A percentile compares a stretch with the other conserved stretches of the same genome.
These are phyloP conservation scores for Prillingera fragicola DNA, from an alignment of 1,284 basidiomycete genomes.

Conservation along the genomic window DNA sequence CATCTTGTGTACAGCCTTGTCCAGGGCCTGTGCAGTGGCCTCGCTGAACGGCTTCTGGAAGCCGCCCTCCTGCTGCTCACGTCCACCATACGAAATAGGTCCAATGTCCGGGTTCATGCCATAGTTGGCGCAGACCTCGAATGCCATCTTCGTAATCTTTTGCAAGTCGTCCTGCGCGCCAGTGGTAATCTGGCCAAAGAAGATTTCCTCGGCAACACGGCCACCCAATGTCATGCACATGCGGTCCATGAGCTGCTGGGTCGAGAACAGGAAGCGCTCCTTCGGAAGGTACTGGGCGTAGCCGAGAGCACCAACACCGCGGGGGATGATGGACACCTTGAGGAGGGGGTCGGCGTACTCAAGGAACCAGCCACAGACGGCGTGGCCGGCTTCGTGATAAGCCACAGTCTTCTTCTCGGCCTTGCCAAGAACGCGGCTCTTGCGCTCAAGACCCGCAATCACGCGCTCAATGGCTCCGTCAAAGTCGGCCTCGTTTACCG, in stretches of 20 bases:
- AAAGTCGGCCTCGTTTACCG: conserved; percentile 79
- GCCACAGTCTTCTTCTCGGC: conserved; percentile 99
- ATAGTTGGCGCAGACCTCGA: conserved; percentile 84
- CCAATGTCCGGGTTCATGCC: conserved; percentile 95
- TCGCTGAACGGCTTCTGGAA: conserved; percentile 99
- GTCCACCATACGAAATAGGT: conserved; percentile 88
- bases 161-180: conserved; percentile 96
- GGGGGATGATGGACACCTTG: conserved; percentile 97
- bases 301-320: conserved; percentile 90
- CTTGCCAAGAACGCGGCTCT: conserved; percentile 83
- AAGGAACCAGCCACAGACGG: conserved; percentile 96
- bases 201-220: conserved; percentile 95
- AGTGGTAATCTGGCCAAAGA: conserved; percentile 94
- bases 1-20: conserved; percentile 87
- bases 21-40: conserved; percentile 90
- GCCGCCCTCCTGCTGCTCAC: conserved; percentile 71
- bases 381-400: conserved; percentile 98
- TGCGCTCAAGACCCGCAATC: conserved; percentile 93
- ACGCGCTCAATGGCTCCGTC: conserved; percentile 97
- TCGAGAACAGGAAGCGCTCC: conserved; percentile 91
- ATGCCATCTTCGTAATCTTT: conserved; percentile 97
- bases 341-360: conserved; percentile 94
- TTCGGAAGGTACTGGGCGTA: conserved; percentile 96
- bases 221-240: conserved; percentile 99
- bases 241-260: conserved; percentile 87